Conservation (phyloP, 2,329 filamentous ascomycete genomes). For the Trichoderma pleuroti region DNA sequence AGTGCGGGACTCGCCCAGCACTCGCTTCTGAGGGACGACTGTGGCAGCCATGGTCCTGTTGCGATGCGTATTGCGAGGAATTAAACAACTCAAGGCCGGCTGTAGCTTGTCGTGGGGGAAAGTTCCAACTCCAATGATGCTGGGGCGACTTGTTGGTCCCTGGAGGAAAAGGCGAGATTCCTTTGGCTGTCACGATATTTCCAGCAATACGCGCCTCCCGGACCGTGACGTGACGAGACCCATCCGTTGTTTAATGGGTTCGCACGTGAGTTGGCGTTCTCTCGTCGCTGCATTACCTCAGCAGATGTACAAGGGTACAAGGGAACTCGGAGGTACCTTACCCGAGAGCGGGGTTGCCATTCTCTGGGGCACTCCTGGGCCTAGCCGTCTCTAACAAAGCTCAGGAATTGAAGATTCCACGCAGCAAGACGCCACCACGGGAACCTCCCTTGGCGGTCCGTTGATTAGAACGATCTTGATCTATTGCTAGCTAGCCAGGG, state of each 20-base stretch:
- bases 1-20: conserved; percentile 64
- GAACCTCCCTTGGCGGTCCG: not conserved
- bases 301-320: not conserved
- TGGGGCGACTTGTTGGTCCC: not conserved
- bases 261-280: conserved; percentile 32
- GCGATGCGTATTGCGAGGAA: not conserved
- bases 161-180: not conserved
- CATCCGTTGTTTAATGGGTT: conserved; percentile 26
- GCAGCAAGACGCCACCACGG: conserved; percentile 2
- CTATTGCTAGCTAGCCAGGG: not conserved
- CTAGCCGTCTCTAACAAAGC: not conserved
- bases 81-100: not conserved
- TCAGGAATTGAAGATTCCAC: not conserved
- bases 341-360: not conserved
- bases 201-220: conserved; percentile 30
- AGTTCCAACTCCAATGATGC: not conserved
- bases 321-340: not conserved
- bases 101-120: conserved; percentile 7
- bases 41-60: conserved; percentile 44
- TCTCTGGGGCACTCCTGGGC: not conserved
- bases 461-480: not conserved
- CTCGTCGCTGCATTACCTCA: not conserved
- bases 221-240: conserved; percentile 38
- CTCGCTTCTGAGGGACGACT: conserved; percentile 66
- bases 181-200: conserved; percentile 11